Conservation (phyloP, 176 grass and related monocot genomes). For the Bothriochloa decipiens region DNA sequence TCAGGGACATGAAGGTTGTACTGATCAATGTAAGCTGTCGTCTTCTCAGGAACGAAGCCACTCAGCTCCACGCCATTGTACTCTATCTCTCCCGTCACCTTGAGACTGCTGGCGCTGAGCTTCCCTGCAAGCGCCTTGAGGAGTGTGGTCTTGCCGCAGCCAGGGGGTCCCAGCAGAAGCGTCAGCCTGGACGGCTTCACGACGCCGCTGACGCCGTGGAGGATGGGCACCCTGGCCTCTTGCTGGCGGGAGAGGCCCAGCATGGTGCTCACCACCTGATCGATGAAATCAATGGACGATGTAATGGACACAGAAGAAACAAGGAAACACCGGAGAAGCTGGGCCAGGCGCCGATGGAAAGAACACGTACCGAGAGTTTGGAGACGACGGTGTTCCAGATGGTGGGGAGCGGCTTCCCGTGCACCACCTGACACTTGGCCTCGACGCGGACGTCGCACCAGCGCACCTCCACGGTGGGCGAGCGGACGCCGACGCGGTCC, state of each 20-base stretch:
- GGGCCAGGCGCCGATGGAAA: too few species aligned
- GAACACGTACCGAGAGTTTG: constrained; percentile 10
- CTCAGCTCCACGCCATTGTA: constrained; percentile 64
- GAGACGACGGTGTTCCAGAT: constrained; percentile 56
- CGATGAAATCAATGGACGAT: too few species aligned
- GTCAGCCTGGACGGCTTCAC: constrained; percentile 67
- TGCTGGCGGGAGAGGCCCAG: background rate
- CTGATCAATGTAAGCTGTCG: constrained; percentile 69
- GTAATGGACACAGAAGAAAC: background rate
- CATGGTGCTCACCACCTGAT: too few species aligned
- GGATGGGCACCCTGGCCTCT: constrained; percentile 51
- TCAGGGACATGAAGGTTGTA: constrained; percentile 67
- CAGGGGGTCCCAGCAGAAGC: constrained; percentile 76
- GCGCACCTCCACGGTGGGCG: constrained; percentile 64
- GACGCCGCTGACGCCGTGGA: constrained; percentile 40
- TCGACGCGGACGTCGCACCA: constrained; percentile 53
- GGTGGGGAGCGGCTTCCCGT: constrained; percentile 62
- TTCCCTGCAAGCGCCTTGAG: constrained; percentile 72
- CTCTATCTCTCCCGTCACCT: constrained; percentile 57
- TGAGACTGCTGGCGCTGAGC: constrained; percentile 60
- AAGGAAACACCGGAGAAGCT: too few species aligned
- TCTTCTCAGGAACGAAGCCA: constrained; percentile 72
- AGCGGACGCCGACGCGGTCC: constrained; percentile 62
- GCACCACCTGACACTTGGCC: constrained; percentile 59
- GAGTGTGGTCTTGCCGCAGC: constrained; percentile 80